These are phyloP conservation scores for Davidsoniella neocaledoniae DNA, from an alignment of 2,329 filamentous ascomycete genomes.

Conservation along the genomic window DNA sequence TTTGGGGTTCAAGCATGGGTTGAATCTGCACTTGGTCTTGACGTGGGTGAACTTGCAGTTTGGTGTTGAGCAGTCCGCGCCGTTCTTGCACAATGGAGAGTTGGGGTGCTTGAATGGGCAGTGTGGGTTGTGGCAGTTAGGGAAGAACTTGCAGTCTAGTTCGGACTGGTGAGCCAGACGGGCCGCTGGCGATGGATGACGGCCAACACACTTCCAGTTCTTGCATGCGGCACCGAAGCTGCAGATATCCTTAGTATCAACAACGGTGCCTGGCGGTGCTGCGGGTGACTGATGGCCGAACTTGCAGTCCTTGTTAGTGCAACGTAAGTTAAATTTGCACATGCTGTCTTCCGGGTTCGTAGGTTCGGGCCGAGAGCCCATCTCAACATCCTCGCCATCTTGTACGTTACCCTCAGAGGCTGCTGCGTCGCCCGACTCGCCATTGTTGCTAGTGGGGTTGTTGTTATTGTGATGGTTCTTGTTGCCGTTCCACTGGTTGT, in stretches of 20 bases:
- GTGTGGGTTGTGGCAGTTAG: conserved; percentile 72
- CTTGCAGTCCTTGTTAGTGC: conserved; percentile 76
- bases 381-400: conserved; percentile 44
- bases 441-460: conserved; percentile 10
- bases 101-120: conserved; percentile 82
- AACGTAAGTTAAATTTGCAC: conserved; percentile 81
- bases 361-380: conserved; percentile 36
- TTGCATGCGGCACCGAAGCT: conserved; percentile 82
- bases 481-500: conserved; percentile 21
- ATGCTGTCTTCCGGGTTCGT: conserved; percentile 47
- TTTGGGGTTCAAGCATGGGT: conserved; percentile 73
- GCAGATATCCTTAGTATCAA: conserved; percentile 71
- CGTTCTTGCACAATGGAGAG: conserved; percentile 80
- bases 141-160: conserved; percentile 79
- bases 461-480: conserved; percentile 15
- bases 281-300: conserved; percentile 92
- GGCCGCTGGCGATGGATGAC: conserved; percentile 80
- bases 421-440: conserved; percentile 21
- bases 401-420: conserved; percentile 22
- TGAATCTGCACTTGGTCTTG: conserved; percentile 73
- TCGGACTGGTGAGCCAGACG: conserved; percentile 64
- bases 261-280: conserved; percentile 55
- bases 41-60: conserved; percentile 85
- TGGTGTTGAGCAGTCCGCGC: conserved; percentile 64
- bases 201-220: conserved; percentile 82